These are phyloP conservation scores for Cinnamomum micranthum DNA, from an alignment of 164 flowering plant species.

Conservation along the genomic window DNA sequence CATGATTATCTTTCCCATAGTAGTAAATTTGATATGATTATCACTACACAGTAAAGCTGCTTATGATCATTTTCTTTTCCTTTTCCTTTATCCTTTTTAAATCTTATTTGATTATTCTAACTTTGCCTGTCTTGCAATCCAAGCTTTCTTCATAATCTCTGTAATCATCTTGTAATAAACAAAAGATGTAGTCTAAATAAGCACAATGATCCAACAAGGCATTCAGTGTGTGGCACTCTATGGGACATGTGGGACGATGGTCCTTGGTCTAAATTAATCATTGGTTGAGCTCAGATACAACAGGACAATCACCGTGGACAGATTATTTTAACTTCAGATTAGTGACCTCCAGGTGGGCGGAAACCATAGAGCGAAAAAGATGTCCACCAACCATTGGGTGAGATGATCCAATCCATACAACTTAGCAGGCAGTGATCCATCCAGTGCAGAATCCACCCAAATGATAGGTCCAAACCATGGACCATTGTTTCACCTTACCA, in stretches of 20 bases:
- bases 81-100: not conserved
- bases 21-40: not conserved
- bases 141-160: slow-evolving; percentile 22
- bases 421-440: not conserved
- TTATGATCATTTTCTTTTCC: not conserved
- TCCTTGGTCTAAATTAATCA: not conserved
- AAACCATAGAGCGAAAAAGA: not conserved
- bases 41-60: slow-evolving; percentile 2
- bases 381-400: not conserved
- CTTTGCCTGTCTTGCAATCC: slow-evolving; percentile 16
- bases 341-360: not conserved
- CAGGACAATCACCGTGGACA: no score
- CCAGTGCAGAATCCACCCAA: no score
- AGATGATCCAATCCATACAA: not conserved
- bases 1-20: not conserved
- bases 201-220: not conserved
- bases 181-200: not conserved
- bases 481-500: no score
- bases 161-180: slow-evolving; percentile 1
- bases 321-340: not conserved
- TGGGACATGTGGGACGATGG: not conserved
- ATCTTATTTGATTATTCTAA: not conserved
- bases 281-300: not conserved
- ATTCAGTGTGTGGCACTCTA: not conserved
- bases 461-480: no score